Base-by-base conservation (phyloP, 2,329 filamentous ascomycete genomes). In the Fusarium caatingaense region DNA sequence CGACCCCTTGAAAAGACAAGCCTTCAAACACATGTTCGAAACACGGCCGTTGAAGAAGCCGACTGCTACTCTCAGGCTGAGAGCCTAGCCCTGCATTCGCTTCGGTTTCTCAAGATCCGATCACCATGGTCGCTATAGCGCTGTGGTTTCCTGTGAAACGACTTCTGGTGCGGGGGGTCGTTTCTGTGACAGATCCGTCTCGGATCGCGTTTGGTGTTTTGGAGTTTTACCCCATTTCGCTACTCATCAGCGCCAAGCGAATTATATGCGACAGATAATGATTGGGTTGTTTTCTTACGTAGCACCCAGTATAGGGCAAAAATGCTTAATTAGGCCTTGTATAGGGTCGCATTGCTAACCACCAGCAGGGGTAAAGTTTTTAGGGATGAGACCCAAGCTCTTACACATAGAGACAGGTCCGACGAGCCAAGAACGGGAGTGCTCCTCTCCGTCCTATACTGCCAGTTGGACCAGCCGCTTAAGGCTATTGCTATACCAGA, bases 101-200 rank as follows among this genome's bases (percentile, higher is more conserved):
- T 68, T 74, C 73, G 73, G 72, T 65, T 65, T 27, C 40, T 56
- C 34, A 12, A 60, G 54, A 55, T 62, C 71, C 69, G 72, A 72
- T 57, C 62, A 59, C 50, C 34, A 32, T 51, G 49, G 48, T n/a
- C 21, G 42, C 44, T 37, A 47, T 61, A 64, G 69, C 53, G 53
- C 41, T 60, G 51, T 46, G 51, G 42, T 59, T 27, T 44, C 47
- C 61, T 32, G 32, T 62, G 69, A 68, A 71, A 69, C 70, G 34
- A 27, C 25, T 68, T 48, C 53, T 60, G 58, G 60, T 59, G 60
- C 60, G 66, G 68, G 68, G 66, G 66, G 21, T 66, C 60, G 62
- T 37, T 60, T 68, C 69, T 79, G 79, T 78, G 74, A 79, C 79
- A 78, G 76, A 74, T 56, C 60, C 74, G 79, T 80, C 78, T 78